Percentiles rank a stretch among this genome's conserved stretches.
These are phyloP conservation scores for Fusarium marasasianum DNA, from an alignment of 2,329 filamentous ascomycete species.

Conservation along the genomic window DNA sequence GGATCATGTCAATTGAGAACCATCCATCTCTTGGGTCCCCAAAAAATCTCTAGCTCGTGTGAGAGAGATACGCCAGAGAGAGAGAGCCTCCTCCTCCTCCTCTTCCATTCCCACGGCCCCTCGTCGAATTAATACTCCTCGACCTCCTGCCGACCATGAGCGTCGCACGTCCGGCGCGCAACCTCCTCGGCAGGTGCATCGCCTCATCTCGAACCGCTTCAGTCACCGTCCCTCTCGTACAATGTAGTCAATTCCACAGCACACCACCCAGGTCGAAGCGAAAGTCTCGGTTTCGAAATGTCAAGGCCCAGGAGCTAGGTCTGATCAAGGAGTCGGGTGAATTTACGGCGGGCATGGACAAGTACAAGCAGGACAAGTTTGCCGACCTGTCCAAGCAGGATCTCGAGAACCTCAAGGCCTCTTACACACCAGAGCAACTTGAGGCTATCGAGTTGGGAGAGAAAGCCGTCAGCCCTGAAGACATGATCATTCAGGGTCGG, in stretches of 20 bases:
- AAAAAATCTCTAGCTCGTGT: conserved; percentile 48
- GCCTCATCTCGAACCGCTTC: conserved; percentile 45
- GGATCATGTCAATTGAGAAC: conserved; percentile 40
- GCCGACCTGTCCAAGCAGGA: conserved; percentile 75
- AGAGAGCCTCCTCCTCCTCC: background rate
- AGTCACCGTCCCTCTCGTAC: conserved; percentile 37
- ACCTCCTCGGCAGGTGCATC: conserved; percentile 62
- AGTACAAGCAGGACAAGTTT: conserved; percentile 60
- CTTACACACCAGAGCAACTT: conserved; percentile 84
- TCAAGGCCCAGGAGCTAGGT: conserved; percentile 63
- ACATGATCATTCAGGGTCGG: conserved; percentile 78
- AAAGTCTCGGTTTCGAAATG: conserved; percentile 62
- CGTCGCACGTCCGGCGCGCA: conserved; percentile 63
- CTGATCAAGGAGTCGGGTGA: conserved; percentile 49
- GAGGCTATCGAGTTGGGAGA: conserved; percentile 85
- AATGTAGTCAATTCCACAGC: conserved; percentile 61
- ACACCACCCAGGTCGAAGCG: conserved; percentile 58
- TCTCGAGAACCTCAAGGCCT: conserved; percentile 66
- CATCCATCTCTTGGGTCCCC: conserved; percentile 34
- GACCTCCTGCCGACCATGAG: conserved; percentile 58
- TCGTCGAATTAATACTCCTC: background rate
- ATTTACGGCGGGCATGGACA: conserved; percentile 51
- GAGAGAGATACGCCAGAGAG: conserved; percentile 27
- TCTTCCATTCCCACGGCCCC: background rate
- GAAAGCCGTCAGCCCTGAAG: conserved; percentile 75